Evolutionary conservation across 495 filamentous ascomycete species (phyloP).

Genomic region (Tuber brumale): DNA sequence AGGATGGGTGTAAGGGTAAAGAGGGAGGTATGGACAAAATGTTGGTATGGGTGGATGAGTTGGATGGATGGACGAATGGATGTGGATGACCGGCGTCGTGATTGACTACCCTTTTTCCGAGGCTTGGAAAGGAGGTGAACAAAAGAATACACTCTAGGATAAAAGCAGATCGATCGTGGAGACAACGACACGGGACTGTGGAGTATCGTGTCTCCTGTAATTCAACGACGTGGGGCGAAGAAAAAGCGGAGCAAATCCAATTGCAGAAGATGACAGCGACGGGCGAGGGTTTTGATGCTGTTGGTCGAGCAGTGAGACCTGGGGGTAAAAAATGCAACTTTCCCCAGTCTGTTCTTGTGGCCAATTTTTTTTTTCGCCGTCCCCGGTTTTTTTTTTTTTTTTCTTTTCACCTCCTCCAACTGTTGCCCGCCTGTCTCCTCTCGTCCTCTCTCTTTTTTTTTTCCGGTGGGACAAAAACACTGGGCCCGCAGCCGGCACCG

Average conservation of each 20-base stretch:
- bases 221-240: slow-evolving; percentile 30
- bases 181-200: slow-evolving; percentile 30
- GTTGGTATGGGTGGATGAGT: slow-evolving; percentile 4
- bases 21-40: neutral
- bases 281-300: slow-evolving; percentile 3
- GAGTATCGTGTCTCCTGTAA: slow-evolving; percentile 40
- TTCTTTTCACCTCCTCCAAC: neutral
- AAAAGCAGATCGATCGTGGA: slow-evolving; percentile 28
- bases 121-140: slow-evolving; percentile 8
- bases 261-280: slow-evolving; percentile 29
- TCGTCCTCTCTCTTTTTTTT: neutral
- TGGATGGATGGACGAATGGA: neutral
- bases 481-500: slow-evolving; percentile 2
- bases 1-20: slow-evolving; percentile 12
- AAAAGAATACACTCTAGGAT: neutral
- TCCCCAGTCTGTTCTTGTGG: neutral
- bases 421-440: neutral
- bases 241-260: slow-evolving; percentile 29
- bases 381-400: neutral
- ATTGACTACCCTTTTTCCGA: slow-evolving; percentile 28
- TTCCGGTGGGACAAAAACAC: neutral
- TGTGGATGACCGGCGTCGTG: slow-evolving; percentile 19
- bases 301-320: neutral
- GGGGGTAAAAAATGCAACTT: slow-evolving; percentile 2
- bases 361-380: neutral